Percentiles rank a stretch among this genome's conserved stretches.
These are phyloP conservation scores for Ciborinia camelliae DNA, from an alignment of 2,329 filamentous ascomycete genomes.

Conservation along the genomic window DNA sequence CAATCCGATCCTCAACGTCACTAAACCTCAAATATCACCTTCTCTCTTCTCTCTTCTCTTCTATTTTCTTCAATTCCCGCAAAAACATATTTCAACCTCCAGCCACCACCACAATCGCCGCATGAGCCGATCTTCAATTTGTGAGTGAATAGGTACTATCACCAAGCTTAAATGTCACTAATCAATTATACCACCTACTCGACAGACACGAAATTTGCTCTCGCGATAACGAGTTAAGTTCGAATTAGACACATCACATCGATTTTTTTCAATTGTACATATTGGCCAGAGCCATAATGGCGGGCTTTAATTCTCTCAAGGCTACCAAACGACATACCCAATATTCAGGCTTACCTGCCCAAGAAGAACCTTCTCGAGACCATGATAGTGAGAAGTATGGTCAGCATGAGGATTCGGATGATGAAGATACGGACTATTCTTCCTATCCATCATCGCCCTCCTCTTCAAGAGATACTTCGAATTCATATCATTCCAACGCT, in stretches of 20 bases:
- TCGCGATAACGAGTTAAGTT: background rate
- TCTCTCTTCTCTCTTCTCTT: background rate
- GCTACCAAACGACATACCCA: conserved; percentile 34
- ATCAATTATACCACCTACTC: background rate
- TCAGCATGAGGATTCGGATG: conserved; percentile 43
- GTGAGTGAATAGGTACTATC: background rate
- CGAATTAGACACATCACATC: background rate
- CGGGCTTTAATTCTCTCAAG: conserved; percentile 45
- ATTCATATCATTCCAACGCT: conserved; percentile 33
- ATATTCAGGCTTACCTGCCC: conserved; percentile 24
- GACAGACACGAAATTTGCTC: background rate
- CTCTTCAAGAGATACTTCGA: conserved; percentile 35
- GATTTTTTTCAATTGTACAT: background rate
- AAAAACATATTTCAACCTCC: background rate
- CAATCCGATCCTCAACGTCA: background rate
- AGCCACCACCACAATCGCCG: background rate
- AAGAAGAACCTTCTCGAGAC: conserved; percentile 22
- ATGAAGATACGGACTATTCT: conserved; percentile 44
- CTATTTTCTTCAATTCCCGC: background rate
- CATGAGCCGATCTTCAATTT: background rate
- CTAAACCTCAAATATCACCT: background rate
- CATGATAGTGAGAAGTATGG: conserved; percentile 35
- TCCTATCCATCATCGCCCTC: conserved; percentile 32
- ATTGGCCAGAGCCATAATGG: conserved; percentile 41
- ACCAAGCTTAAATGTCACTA: background rate